Evolutionary conservation across 345 rosid genomes (phyloP), one percentile per base, ranked within the genome.

Genomic region (Kernera saxatilis): DNA sequence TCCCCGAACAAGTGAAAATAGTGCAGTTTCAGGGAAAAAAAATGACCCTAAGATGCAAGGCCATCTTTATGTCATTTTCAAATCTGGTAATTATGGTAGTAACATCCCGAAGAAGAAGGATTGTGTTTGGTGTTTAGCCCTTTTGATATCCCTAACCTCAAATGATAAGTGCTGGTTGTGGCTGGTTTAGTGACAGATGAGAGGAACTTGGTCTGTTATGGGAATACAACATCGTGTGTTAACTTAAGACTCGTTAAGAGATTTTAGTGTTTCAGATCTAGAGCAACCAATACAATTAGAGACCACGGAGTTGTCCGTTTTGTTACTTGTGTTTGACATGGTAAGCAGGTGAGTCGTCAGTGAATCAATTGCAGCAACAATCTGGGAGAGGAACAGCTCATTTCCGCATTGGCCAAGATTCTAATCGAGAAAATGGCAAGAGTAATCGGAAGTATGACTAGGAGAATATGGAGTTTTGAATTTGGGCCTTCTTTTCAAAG

Each of bases 381-480:
- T 8, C 39, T 36, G 18, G 33, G 41, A 22, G 44, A n/a, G 13
- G 85, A n/a, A n/a, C n/a, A n/a, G n/a, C n/a, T n/a, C n/a, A n/a
- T n/a, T n/a, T n/a, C n/a, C n/a, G n/a, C n/a, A n/a, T n/a, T n/a
- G n/a, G n/a, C n/a, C n/a, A n/a, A n/a, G n/a, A n/a, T n/a, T n/a
- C n/a, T n/a, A 68, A 77, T 81, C 41, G 78, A 70, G 55, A 84
- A 71, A 75, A 80, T 88, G 54, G 62, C 86, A 53, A 53, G 88
- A 87, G 75, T 32, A 8, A 81, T 64, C 23, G 21, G 0, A n/a
- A 46, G 56, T 64, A 21, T 48, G 69, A 60, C 82, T 22, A 39
- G n/a, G n/a, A 76, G 44, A 57, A 83, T 58, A 70, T 66, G 45
- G 82, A 79, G 61, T 19, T 55, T 45, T 57, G 5, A 71, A 51